Conservation (phyloP, 2,329 filamentous ascomycete species). For the Curvularia sp. region DNA sequence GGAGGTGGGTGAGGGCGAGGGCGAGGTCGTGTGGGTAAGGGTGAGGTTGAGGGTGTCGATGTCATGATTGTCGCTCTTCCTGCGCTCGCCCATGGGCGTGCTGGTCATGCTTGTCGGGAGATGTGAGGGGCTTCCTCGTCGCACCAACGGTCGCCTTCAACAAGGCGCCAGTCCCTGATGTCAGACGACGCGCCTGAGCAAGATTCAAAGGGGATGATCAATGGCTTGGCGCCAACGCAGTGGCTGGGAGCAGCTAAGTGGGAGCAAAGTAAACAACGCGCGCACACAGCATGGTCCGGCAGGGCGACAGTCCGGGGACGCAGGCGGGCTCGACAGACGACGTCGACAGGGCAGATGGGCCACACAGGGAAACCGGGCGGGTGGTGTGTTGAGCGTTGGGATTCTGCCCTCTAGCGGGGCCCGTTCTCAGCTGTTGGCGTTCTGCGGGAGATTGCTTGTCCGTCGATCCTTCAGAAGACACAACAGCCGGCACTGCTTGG, state of each 20-base stretch:
- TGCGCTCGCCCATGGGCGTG: conserved; percentile 42
- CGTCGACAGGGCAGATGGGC: background rate
- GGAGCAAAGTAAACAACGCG: conserved; percentile 36
- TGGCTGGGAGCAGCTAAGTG: conserved; percentile 31
- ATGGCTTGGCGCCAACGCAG: conserved; percentile 32
- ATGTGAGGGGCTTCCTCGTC: conserved; percentile 31
- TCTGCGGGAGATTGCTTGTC: conserved; percentile 23
- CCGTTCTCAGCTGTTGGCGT: conserved; percentile 9
- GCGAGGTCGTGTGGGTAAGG: conserved; percentile 3
- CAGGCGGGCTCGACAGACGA: conserved; percentile 6
- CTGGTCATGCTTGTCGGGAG: conserved; percentile 37
- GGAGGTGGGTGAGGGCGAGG: conserved; percentile 10
- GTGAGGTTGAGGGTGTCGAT: conserved; percentile 4
- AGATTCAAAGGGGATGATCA: conserved; percentile 16
- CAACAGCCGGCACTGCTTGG: background rate
- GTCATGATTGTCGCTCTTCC: conserved; percentile 38
- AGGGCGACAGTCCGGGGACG: conserved; percentile 11
- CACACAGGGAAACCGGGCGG: background rate
- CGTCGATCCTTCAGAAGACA: conserved; percentile 2
- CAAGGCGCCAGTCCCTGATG: conserved; percentile 15
- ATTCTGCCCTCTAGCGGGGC: background rate
- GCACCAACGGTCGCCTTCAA: conserved; percentile 25
- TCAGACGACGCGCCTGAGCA: conserved; percentile 25
- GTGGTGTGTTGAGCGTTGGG: conserved; percentile 8
- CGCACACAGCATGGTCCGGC: conserved; percentile 36